Conservation (phyloP, 495 filamentous ascomycete genomes). For the Hypoxylon intermedium region DNA sequence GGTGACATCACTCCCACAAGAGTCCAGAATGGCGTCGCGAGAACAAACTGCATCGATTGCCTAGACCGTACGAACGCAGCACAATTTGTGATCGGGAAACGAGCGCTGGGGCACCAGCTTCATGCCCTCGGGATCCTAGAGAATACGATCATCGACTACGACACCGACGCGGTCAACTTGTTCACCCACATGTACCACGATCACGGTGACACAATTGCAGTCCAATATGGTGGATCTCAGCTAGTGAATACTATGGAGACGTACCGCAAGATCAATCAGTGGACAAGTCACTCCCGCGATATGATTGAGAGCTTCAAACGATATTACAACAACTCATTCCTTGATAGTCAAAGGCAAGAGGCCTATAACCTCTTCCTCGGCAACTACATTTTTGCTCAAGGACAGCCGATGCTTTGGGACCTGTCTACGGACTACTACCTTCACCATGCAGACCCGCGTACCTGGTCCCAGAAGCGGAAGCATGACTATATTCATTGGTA, state of each 20-base stretch:
- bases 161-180: conserved; percentile 92
- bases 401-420: conserved; percentile 97
- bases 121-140: conserved; percentile 89
- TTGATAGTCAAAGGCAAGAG: conserved; percentile 94
- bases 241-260: conserved; percentile 99
- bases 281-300: conserved; percentile 95
- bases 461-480: conserved; percentile 68
- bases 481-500: conserved; percentile 84
- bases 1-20: conserved; percentile 65
- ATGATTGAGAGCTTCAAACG: conserved; percentile 99
- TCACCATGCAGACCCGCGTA: conserved; percentile 83
- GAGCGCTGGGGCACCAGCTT: conserved; percentile 89
- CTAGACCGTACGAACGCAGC: conserved; percentile 96
- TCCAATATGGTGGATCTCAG: conserved; percentile 97
- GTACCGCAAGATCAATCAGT: conserved; percentile 97
- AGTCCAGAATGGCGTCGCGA: conserved; percentile 90
- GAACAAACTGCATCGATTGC: conserved; percentile 98
- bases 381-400: conserved; percentile 90
- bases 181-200: conserved; percentile 98
- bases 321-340: conserved; percentile 98
- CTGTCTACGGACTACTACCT: conserved; percentile 95
- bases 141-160: conserved; percentile 82
- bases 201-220: conserved; percentile 95
- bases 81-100: conserved; percentile 97
- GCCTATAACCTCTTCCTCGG: conserved; percentile 98